Evolutionary conservation across 805 yeast genomes (phyloP).

Genomic region (Suhomyces pyralidae): DNA sequence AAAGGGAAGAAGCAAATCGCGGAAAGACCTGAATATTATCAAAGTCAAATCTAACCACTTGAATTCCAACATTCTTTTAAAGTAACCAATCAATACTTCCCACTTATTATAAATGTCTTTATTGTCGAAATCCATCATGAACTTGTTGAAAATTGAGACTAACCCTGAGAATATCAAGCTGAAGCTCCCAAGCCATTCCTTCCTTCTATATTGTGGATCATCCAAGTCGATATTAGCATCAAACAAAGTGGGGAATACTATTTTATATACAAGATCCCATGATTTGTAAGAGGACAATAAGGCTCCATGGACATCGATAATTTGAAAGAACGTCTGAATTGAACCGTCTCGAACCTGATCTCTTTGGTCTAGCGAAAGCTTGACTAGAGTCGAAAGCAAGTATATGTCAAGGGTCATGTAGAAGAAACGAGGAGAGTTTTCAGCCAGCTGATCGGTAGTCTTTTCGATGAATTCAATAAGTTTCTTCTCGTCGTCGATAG

Average conservation of each 20-base stretch:
- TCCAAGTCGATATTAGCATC: constrained; percentile 16
- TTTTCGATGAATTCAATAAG: constrained; percentile 7
- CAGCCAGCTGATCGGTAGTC: constrained; percentile 9
- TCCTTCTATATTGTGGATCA: constrained; percentile 22
- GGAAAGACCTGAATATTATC: constrained; percentile 53
- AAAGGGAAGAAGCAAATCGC: constrained; percentile 43
- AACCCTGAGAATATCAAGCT: constrained; percentile 63
- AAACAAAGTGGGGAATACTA: constrained; percentile 60
- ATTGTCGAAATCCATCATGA: constrained; percentile 37
- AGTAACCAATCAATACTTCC: constrained; percentile 53
- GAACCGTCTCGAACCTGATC: constrained; percentile 88
- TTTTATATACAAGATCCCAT: constrained; percentile 67
- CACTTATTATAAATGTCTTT: constrained; percentile 42
- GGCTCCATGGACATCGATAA: constrained; percentile 32
- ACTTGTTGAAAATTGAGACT: constrained; percentile 56
- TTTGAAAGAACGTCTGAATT: constrained; percentile 81
- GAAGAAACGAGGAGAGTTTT: constrained; percentile 17
- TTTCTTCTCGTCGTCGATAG: not conserved
- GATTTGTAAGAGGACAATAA: constrained; percentile 16
- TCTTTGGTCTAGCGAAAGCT: constrained; percentile 61
- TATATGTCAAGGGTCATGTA: constrained; percentile 54
- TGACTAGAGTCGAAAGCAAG: constrained; percentile 53
- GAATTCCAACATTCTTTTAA: constrained; percentile 36
- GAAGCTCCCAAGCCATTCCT: constrained; percentile 61
- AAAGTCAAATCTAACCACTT: constrained; percentile 52